Conservation (phyloP, 306 rosid species). For the Clitoria ternatea region DNA sequence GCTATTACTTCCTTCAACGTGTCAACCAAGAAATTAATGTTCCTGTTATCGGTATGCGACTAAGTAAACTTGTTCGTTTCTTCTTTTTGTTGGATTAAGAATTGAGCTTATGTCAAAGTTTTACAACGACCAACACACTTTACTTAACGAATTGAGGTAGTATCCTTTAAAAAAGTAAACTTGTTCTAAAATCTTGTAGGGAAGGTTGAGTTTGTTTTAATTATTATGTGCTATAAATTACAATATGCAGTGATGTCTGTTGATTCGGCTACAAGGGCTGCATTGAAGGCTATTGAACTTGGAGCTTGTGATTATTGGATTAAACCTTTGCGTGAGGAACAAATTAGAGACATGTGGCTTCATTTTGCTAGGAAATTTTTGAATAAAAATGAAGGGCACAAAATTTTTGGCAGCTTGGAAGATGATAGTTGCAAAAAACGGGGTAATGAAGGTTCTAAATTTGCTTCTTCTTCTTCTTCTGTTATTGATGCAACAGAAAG, state of each 20-base stretch:
- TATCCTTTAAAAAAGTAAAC: too few relatives aligned
- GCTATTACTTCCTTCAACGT: constrained; percentile 43
- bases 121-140: too few relatives aligned
- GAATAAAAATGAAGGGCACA: constrained; percentile 39
- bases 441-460: constrained; percentile 34
- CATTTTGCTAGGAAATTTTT: constrained; percentile 42
- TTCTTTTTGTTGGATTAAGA: too few relatives aligned
- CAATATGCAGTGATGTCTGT: constrained; percentile 54
- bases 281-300: constrained; percentile 37
- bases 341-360: constrained; percentile 52
- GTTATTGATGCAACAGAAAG: constrained; percentile 42
- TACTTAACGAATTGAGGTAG: too few relatives aligned
- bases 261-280: constrained; percentile 37
- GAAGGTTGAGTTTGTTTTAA: background rate
- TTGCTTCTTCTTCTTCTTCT: constrained; percentile 35
- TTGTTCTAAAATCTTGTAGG: too few relatives aligned
- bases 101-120: too few relatives aligned
- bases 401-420: constrained; percentile 42
- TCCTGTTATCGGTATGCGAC: constrained; percentile 58
- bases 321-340: constrained; percentile 54
- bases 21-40: constrained; percentile 49
- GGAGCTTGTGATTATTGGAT: constrained; percentile 65
- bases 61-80: background rate
- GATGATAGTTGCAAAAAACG: constrained; percentile 30
- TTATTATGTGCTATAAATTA: constrained; percentile 14